These are phyloP conservation scores for Neoconidiobolus thromboides DNA, from an alignment of 371 early-diverging fungal genomes.

Conservation along the genomic window DNA sequence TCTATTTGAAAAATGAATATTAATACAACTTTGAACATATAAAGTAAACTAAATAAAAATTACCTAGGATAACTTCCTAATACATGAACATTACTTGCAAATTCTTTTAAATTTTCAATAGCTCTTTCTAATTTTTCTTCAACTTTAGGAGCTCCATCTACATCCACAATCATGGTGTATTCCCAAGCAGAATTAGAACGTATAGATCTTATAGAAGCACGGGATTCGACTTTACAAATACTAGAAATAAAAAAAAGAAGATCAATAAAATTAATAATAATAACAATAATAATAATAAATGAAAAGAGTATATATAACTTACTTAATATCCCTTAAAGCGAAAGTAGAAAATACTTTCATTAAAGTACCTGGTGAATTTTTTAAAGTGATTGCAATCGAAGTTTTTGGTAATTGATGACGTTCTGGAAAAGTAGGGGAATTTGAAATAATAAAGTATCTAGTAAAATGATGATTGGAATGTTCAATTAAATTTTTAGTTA, in stretches of 20 bases:
- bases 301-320: not conserved
- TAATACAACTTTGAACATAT: not conserved
- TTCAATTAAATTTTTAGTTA: not conserved
- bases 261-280: too few relatives aligned
- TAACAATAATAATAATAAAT: not conserved
- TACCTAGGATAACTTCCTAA: conserved; percentile 8
- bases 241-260: not conserved
- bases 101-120: conserved; percentile 5
- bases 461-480: not conserved
- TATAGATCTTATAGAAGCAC: not conserved
- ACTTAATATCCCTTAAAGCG: conserved; percentile 6
- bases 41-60: not conserved
- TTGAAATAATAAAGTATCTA: not conserved
- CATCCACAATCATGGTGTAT: conserved; percentile 7
- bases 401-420: conserved; percentile 7
- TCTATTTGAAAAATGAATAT: not conserved
- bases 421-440: not conserved
- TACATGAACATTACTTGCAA: not conserved
- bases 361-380: conserved; percentile 4
- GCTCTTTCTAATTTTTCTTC: not conserved
- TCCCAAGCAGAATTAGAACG: not conserved
- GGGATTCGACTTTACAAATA: conserved; percentile 7
- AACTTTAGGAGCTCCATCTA: conserved; percentile 4
- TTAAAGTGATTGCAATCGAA: not conserved
- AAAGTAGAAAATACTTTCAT: conserved; percentile 1